phyloP scores from a whole-genome alignment of 345 rosid species.

The Cardamine occulta region DNA sequence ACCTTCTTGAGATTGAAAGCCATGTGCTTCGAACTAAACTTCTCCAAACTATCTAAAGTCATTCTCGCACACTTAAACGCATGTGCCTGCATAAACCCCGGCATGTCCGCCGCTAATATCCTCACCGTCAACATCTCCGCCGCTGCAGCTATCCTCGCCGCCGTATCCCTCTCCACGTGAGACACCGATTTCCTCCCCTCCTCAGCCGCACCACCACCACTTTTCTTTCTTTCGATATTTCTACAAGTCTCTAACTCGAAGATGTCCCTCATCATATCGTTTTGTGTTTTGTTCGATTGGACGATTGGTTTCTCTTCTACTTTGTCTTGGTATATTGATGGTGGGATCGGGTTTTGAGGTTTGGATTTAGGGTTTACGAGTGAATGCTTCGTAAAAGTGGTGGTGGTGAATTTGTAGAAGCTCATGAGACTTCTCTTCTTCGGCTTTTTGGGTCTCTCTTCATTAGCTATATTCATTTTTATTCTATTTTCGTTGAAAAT shows the following conservation, averaged over 20 bases:
- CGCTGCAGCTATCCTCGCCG: constrained; percentile 64
- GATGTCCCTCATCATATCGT: constrained; percentile 28
- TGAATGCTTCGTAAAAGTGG: constrained; percentile 21
- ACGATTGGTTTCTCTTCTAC: constrained; percentile 27
- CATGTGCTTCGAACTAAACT: constrained; percentile 77
- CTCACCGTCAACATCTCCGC: constrained; percentile 77
- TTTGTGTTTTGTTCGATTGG: constrained; percentile 26
- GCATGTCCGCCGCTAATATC: constrained; percentile 85
- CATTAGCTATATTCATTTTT: constrained; percentile 22
- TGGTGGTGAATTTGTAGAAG: constrained; percentile 41
- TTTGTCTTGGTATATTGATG: constrained; percentile 28
- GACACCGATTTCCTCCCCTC: constrained; percentile 84
- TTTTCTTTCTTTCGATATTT: constrained; percentile 33
- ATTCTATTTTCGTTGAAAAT: background rate
- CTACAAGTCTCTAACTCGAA: constrained; percentile 38
- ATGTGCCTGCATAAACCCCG: constrained; percentile 87
- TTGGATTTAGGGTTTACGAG: constrained; percentile 29
- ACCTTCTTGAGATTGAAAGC: constrained; percentile 93
- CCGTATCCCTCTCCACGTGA: constrained; percentile 64
- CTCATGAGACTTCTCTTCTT: constrained; percentile 50
- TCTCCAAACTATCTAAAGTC: constrained; percentile 73
- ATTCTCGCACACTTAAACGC: constrained; percentile 82
- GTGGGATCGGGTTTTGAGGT: constrained; percentile 22
- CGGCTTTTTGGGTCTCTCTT: constrained; percentile 51
- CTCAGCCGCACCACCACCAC: constrained; percentile 45